phyloP scores from a whole-genome alignment of 2,329 filamentous ascomycete species.

The Penicillium sp. region DNA sequence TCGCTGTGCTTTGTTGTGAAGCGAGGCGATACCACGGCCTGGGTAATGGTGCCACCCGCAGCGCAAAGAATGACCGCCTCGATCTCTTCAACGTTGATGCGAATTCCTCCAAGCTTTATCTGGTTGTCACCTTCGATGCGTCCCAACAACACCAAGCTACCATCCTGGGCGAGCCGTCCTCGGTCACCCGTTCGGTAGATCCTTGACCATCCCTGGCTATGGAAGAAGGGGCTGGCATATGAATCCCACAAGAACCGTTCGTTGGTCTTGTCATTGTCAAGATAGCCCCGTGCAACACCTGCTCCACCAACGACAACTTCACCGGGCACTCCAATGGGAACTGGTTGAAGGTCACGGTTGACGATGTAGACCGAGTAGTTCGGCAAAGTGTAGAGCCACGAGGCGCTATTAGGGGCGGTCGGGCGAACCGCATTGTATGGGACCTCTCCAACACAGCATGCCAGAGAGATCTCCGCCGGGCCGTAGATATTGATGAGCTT shows the following conservation, averaged over 20 bases:
- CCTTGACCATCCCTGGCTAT: slow-evolving; percentile 9
- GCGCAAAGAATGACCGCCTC: slow-evolving; percentile 30
- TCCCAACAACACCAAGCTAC: slow-evolving; percentile 27
- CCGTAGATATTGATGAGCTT: slow-evolving; percentile 29
- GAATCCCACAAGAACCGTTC: slow-evolving; percentile 12
- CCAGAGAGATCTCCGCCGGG: slow-evolving; percentile 27
- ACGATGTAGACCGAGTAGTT: slow-evolving; percentile 45
- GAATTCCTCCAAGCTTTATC: slow-evolving; percentile 33
- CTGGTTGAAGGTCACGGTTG: slow-evolving; percentile 37
- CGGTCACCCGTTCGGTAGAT: slow-evolving; percentile 16
- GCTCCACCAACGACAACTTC: slow-evolving; percentile 43
- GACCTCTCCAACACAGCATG: slow-evolving; percentile 17
- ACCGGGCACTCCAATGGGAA: slow-evolving; percentile 44
- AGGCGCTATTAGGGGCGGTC: neutral
- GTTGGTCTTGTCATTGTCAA: slow-evolving; percentile 4
- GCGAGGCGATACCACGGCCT: slow-evolving; percentile 17
- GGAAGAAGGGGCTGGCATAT: slow-evolving; percentile 12
- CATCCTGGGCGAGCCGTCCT: slow-evolving; percentile 20
- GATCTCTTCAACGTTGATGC: slow-evolving; percentile 52
- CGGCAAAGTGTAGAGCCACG: slow-evolving; percentile 29
- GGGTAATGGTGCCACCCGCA: slow-evolving; percentile 17
- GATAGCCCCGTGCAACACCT: slow-evolving; percentile 19
- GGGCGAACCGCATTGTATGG: slow-evolving; percentile 13
- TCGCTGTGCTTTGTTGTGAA: neutral
- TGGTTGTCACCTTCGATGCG: slow-evolving; percentile 32